phyloP scores from a whole-genome alignment of 2,329 filamentous ascomycete species.

The Curvularia spicifera region DNA sequence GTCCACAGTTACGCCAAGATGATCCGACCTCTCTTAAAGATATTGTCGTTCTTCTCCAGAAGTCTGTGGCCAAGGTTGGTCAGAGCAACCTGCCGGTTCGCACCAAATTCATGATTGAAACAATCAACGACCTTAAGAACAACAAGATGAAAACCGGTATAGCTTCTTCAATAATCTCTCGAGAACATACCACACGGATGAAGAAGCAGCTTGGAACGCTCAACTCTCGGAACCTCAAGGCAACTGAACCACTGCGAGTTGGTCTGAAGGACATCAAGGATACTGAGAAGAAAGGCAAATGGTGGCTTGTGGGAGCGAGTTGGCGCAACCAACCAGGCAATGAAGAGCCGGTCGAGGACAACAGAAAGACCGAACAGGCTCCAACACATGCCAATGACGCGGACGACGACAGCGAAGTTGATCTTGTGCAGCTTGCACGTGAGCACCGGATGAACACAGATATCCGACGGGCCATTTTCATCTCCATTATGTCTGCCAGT shows the following conservation, averaged over 20 bases:
- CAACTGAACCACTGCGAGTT: conserved; percentile 81
- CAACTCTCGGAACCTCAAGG: conserved; percentile 71
- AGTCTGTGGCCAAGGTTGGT: conserved; percentile 70
- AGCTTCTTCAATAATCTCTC: conserved; percentile 72
- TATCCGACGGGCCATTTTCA: conserved; percentile 88
- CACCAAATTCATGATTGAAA: conserved; percentile 97
- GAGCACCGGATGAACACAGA: conserved; percentile 87
- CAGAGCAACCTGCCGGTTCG: conserved; percentile 78
- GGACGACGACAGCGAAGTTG: conserved; percentile 55
- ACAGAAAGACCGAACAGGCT: conserved; percentile 34
- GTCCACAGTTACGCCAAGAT: conserved; percentile 83
- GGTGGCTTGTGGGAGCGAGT: conserved; percentile 98
- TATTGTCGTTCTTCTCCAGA: conserved; percentile 80
- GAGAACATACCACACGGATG: conserved; percentile 86
- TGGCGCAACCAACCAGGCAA: conserved; percentile 63
- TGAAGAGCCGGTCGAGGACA: conserved; percentile 46
- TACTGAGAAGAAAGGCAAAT: conserved; percentile 87
- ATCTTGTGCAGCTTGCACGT: conserved; percentile 75
- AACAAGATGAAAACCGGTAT: conserved; percentile 82
- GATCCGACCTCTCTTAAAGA: conserved; percentile 88
- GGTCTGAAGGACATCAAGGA: conserved; percentile 81
- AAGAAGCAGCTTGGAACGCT: conserved; percentile 84
- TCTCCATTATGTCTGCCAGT: conserved; percentile 83
- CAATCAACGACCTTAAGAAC: conserved; percentile 92
- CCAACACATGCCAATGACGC: conserved; percentile 19